Evolutionary conservation across 106 monocot species (phyloP), one percentile per base, ranked within the genome.

Genomic region (Platanthera zijinensis): DNA sequence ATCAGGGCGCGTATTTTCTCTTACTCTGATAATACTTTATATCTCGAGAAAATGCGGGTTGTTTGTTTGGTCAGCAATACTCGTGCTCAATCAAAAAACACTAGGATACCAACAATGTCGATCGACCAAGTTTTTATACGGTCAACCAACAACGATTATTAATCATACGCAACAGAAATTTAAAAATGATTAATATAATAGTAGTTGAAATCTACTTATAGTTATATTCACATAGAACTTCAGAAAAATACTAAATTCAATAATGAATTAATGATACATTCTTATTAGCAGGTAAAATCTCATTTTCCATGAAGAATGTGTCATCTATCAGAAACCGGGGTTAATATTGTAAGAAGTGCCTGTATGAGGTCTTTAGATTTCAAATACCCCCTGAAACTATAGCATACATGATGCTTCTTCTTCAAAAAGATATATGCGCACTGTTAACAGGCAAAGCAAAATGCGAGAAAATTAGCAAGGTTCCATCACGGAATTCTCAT

Each of bases 211-310:
- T 39, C 39, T 39, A 39, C 1, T 39, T 39, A 39, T 39, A 39
- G 39, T 39, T 32, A 32, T 4, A 66, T 30, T 66, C 25, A 66
- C 66, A 18, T 11, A 5, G 32, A 66, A 25, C 12, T 66, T 66
- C 10, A 66, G 12, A 32, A 25, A 9, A 66, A 66, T 32, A 66
- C 32, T 30, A 25, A 66, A 32, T 66, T 19, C 25, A 66, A 66
- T 39, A 25, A 25, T 25, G 25, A 25, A 25, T n/a, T 30, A 18
- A 66, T 30, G 22, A 2, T 66, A 30, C 64, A 30, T 66, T 66
- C 30, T 66, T 30, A 66, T 66, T 30, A 66, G 64, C 64, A 66
- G 30, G 30, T 66, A 30, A 66, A 66, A 66, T 66, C 5, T 61
- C n/a, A 3, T 61, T 61, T 25, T 18, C 0, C 64, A 22, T 66